Conservation (phyloP, 192 early-diverging fungal species). For the Lunasporangiospora selenospora region DNA sequence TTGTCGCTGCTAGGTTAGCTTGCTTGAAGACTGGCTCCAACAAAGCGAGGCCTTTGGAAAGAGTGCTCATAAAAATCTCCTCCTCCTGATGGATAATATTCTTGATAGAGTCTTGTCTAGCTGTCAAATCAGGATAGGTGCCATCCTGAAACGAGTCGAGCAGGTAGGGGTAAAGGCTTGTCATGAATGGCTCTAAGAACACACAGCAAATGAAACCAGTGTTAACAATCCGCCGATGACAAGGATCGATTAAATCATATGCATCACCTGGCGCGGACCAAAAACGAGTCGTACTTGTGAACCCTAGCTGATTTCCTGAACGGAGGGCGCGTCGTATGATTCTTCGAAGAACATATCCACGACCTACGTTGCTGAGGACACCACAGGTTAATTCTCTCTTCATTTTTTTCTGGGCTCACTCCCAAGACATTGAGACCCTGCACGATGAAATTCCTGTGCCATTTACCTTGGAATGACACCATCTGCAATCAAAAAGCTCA, state of each 20-base stretch:
- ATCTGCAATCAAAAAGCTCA: constrained; percentile 63
- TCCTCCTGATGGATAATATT: constrained; percentile 57
- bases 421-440: too few relatives aligned
- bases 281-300: constrained; percentile 42
- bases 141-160: constrained; percentile 45
- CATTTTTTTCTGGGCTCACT: background rate
- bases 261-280: too few relatives aligned
- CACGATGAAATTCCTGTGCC: too few relatives aligned
- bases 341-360: constrained; percentile 65
- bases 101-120: constrained; percentile 49
- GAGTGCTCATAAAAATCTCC: constrained; percentile 52
- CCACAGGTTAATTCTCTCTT: too few relatives aligned
- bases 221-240: too few relatives aligned
- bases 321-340: constrained; percentile 65
- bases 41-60: constrained; percentile 55
- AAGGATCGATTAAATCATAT: too few relatives aligned
- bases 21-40: constrained; percentile 53
- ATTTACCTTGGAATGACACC: constrained; percentile 62
- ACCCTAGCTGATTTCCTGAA: constrained; percentile 62
- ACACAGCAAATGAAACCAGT: background rate
- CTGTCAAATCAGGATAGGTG: constrained; percentile 50
- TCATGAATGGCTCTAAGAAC: constrained; percentile 57
- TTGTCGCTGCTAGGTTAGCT: constrained; percentile 35
- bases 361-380: constrained; percentile 56
- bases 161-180: constrained; percentile 54